These are phyloP conservation scores for Ajuga chamaepitys DNA, from an alignment of 257 asterid species.

Conservation along the genomic window DNA sequence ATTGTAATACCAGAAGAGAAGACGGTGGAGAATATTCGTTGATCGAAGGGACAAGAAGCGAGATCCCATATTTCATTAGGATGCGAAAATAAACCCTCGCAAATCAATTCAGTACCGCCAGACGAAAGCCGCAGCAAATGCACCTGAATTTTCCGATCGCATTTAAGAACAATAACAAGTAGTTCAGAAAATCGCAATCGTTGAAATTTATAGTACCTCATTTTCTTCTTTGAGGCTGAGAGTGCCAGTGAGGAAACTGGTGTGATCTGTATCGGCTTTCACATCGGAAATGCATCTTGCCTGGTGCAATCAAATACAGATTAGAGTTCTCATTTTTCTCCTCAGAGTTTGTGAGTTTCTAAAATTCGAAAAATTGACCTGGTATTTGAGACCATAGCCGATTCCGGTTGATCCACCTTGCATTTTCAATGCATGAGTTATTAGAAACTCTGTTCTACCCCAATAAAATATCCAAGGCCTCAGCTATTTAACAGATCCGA, in stretches of 20 bases:
- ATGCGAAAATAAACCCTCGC: constrained; percentile 93
- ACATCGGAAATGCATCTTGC: constrained; percentile 97
- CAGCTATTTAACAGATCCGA: not conserved
- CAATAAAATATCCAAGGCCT: not conserved
- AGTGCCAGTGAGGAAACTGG: constrained; percentile 84
- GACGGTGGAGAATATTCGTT: constrained; percentile 86
- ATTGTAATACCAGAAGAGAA: constrained; percentile 60
- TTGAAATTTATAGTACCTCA: constrained; percentile 40
- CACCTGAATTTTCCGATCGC: constrained; percentile 44
- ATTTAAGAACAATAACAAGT: constrained; percentile 16
- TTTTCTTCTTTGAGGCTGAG: constrained; percentile 97
- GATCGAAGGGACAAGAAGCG: constrained; percentile 89
- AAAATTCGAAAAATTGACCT: constrained; percentile 36
- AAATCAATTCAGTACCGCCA: constrained; percentile 71
- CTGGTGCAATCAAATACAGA: constrained; percentile 28
- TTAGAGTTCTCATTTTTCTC: not conserved
- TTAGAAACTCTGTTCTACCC: not conserved
- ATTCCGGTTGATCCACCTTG: constrained; percentile 87
- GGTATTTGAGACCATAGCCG: constrained; percentile 95
- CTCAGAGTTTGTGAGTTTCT: not conserved
- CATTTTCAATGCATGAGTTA: constrained; percentile 35
- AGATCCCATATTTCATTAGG: constrained; percentile 97
- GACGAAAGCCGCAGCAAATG: constrained; percentile 83
- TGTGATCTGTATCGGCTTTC: constrained; percentile 95
- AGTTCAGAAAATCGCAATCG: not conserved